Evolutionary conservation across 139 green algal genomes (phyloP), one percentile per base, ranked within the genome.

Genomic region (Chlamydomonas applanata): DNA sequence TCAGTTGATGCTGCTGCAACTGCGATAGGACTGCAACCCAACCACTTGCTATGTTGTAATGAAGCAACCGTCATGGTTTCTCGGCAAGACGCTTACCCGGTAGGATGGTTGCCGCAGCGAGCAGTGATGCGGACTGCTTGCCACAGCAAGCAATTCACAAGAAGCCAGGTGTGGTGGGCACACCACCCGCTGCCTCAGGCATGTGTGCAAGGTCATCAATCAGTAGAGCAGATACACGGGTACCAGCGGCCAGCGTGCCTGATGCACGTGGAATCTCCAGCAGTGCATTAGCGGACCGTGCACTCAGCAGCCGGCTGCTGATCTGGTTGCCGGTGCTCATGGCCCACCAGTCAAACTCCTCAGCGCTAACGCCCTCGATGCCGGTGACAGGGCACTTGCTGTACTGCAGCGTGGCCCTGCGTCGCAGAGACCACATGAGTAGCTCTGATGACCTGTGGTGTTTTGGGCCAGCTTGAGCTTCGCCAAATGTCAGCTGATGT

Each of bases 261-360:
- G 35, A 49, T 11, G 74, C 78, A 25, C 73, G 81, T 13, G 87
- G 87, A 11, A 92, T 64, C 78, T 92, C 87, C 56, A 92, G 62
- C 61, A 92, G 69, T 3, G 83, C 85, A 57, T 92, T 92, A 14
- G 87, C 87, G 24, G 76, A 86, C 20, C 83, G 66, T 17, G 87
- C 87, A 36, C 83, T 94, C 14, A 97, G 83, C 44, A 99, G 84
- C 16, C 96, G 82, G 72, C 89, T 97, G 84, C 90, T 97, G 75
- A 97, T 94, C 85, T 99, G 96, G 36, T 90, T 89, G n/a, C 96
- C 96, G 0, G 95, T 99, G 76, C 80, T 91, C 0, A 80, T 52
- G 0, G 93, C 95, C 59, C 84, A 85, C 74, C 80, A 83, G 32
- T 74, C 70, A 4, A 25, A 67, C 16, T 60, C 33, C 0, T 7